Evolutionary conservation across 2,329 filamentous ascomycete genomes (phyloP).

Genomic region (Bipolaris oryzae): DNA sequence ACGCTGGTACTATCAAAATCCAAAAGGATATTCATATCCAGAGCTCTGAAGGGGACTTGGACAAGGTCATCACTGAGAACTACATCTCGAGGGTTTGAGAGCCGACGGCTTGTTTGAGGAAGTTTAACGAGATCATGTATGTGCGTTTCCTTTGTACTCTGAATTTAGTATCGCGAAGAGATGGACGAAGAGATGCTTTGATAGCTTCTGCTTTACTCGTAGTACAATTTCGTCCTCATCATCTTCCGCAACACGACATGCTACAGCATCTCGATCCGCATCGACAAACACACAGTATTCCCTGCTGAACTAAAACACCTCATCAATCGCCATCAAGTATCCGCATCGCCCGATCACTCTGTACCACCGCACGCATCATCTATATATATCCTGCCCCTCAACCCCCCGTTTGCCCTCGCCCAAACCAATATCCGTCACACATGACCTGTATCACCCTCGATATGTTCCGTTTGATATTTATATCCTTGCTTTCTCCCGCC

Average conservation of each 20-base stretch:
- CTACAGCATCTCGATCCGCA: too few relatives aligned
- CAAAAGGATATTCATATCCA: not conserved
- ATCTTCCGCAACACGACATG: too few relatives aligned
- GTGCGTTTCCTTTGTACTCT: too few relatives aligned
- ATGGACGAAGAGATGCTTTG: too few relatives aligned
- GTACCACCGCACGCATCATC: not conserved
- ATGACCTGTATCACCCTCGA: not conserved
- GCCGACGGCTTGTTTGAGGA: too few relatives aligned
- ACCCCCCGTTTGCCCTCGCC: not conserved
- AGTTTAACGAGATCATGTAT: too few relatives aligned
- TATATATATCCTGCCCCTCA: not conserved
- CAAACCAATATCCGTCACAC: not conserved
- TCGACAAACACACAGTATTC: not conserved
- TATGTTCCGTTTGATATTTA: not conserved
- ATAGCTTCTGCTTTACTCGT: too few relatives aligned
- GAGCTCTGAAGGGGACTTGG: not conserved
- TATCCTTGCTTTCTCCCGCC: not conserved
- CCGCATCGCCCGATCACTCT: not conserved
- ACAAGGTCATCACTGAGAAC: too few relatives aligned
- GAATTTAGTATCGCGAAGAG: too few relatives aligned
- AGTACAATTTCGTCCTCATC: too few relatives aligned
- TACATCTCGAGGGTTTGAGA: too few relatives aligned
- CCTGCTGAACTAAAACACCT: not conserved
- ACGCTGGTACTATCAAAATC: not conserved
- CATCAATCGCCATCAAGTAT: not conserved